Evolutionary conservation across 2,329 filamentous ascomycete genomes (phyloP).

Genomic region (Ophiostoma australiae): DNA sequence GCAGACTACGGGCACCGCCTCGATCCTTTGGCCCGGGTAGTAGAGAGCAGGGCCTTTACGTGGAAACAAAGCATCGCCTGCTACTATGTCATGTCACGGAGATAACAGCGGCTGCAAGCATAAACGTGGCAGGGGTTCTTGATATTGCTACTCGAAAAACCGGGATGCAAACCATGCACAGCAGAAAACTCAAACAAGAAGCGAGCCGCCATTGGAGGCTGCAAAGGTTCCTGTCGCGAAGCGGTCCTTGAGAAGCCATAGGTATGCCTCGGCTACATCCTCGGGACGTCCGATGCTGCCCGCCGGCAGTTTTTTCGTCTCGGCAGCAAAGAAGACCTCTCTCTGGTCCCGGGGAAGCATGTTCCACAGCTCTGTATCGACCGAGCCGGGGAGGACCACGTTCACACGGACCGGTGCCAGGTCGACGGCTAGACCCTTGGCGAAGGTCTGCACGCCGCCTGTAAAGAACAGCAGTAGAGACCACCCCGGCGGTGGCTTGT

Average conservation of each 20-base stretch:
- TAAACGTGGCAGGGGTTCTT: not conserved
- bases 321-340: not conserved
- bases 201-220: constrained; percentile 23
- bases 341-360: not conserved
- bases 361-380: not conserved
- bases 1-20: not conserved
- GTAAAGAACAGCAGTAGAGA: constrained; percentile 44
- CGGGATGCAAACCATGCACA: not conserved
- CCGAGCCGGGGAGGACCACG: constrained; percentile 26
- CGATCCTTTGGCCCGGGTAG: not conserved
- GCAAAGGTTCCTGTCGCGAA: constrained; percentile 31
- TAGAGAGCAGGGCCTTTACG: not conserved
- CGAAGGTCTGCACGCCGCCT: constrained; percentile 49
- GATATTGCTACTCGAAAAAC: not conserved
- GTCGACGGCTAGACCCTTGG: constrained; percentile 55
- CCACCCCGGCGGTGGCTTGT: constrained; percentile 51
- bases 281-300: constrained; percentile 47
- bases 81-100: not conserved
- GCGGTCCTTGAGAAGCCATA: constrained; percentile 33
- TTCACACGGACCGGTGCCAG: constrained; percentile 36
- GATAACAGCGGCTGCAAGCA: not conserved
- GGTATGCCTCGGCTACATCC: constrained; percentile 41
- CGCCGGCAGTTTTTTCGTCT: not conserved
- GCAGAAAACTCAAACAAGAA: not conserved
- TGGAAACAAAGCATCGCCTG: not conserved